Evolutionary conservation across 192 early-diverging fungal genomes (phyloP).

Genomic region (Rhizophagus clarus): DNA sequence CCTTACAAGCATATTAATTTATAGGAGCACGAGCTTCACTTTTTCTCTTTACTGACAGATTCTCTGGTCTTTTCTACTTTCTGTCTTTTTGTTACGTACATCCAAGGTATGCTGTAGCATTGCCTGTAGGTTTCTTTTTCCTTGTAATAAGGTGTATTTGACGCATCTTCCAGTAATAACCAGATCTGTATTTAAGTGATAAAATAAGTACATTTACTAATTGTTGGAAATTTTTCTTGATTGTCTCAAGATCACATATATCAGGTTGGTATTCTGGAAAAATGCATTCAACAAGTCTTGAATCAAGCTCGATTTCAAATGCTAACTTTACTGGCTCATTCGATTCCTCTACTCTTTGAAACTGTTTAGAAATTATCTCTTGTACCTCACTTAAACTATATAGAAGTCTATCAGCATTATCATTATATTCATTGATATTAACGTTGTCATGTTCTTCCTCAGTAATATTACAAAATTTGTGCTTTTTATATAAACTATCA

Average conservation of each 20-base stretch:
- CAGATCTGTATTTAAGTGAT: neutral
- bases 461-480: neutral
- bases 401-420: no score
- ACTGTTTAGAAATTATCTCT: neutral
- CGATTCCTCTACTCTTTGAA: neutral
- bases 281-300: neutral
- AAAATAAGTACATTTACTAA: neutral
- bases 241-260: neutral
- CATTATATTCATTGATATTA: no score
- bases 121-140: neutral
- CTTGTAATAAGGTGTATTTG: conserved; percentile 8
- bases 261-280: neutral
- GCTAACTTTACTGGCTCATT: conserved; percentile 11
- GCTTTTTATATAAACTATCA: no score
- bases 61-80: neutral
- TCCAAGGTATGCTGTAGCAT: neutral
- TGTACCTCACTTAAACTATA: neutral
- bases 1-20: conserved; percentile 15
- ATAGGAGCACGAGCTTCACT: conserved; percentile 16
- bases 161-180: conserved; percentile 1
- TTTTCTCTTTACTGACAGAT: conserved; percentile 1
- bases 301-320: conserved; percentile 14
- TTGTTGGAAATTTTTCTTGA: conserved; percentile 7
- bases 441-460: neutral
- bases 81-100: neutral